Base-by-base conservation (phyloP, 768 basidiomycete genomes). In the Auricularia sp. region DNA sequence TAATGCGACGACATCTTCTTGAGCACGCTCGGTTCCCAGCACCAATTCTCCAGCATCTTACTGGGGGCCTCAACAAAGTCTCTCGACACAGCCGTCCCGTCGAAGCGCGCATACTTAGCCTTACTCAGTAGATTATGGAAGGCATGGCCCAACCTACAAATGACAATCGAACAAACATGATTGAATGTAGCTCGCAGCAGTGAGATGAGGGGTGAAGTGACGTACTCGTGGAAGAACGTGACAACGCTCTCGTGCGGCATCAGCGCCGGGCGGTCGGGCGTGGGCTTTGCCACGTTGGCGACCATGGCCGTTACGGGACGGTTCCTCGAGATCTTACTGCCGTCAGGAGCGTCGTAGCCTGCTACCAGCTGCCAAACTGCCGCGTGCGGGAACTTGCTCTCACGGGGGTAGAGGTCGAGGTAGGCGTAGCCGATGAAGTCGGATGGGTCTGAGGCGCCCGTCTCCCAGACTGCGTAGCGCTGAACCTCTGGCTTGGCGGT, bases 41-140 rank as follows among this genome's bases (percentile, higher is more conserved):
- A 92, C 92, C 92, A 94, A 70, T 93, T 91, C 75, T 95, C 93
- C 66, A 93, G 77, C 92, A 93, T 93, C 76, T 95, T 91, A 16
- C 87, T 89, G 0, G 92, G 93, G 2, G 92, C 92, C 74, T 94
- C 91, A 8, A 92, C 91, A 66, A 92, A 92, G 73, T 93, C 91
- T 3, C 87, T 75, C 6, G 88, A 87, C 29, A 90, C 87, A 33
- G 10, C 82, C 36, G 89, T 92, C n/a, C 92, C 91, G 68, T 93
- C 91, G 83, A 93, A 94, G 16, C 87, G 78, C 21, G 84, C 76
- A 71, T 84, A 93, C 66, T 80, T 82, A 36, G 90, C 91, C 65
- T 76, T 79, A 69, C 85, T 87, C 60, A 91, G 75, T 58, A 95
- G 74, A 0, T 77, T 77, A 66, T 80, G 79, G 72, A 77, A 78